phyloP scores from a whole-genome alignment of 257 asterid species.

The Phtheirospermum japonicum region DNA sequence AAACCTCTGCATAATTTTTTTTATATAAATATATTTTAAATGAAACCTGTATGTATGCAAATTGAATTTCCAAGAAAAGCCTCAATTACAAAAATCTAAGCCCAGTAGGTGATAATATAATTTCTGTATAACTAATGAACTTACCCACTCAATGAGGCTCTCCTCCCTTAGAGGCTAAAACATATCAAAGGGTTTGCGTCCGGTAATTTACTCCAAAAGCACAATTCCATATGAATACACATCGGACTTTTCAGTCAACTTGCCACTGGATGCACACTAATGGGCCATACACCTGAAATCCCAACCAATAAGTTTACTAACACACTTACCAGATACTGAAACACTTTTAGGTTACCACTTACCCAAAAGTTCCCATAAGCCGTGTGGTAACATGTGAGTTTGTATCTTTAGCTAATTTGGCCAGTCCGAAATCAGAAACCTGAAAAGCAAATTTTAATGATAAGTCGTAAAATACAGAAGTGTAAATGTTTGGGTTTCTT shows the following conservation, averaged over 20 bases:
- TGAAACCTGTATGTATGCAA: too few relatives aligned
- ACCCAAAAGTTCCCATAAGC: constrained; percentile 86
- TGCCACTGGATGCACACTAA: constrained; percentile 84
- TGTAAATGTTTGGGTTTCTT: too few relatives aligned
- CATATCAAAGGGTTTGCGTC: constrained; percentile 48
- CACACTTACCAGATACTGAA: constrained; percentile 17
- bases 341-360: constrained; percentile 16
- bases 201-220: constrained; percentile 49
- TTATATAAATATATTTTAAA: too few relatives aligned
- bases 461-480: too few relatives aligned
- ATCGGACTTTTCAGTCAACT: constrained; percentile 72
- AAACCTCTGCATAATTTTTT: too few relatives aligned
- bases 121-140: constrained; percentile 21
- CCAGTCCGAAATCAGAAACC: constrained; percentile 90
- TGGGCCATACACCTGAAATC: constrained; percentile 78
- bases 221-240: constrained; percentile 61
- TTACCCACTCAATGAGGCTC: constrained; percentile 69
- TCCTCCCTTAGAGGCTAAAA: constrained; percentile 37
- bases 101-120: neutral
- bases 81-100: neutral
- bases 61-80: too few relatives aligned
- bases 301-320: constrained; percentile 16
- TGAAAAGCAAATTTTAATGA: too few relatives aligned
- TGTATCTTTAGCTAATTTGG: constrained; percentile 62
- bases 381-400: constrained; percentile 72